Percentiles rank a stretch among this genome's conserved stretches.
Conservation (phyloP, 2,329 filamentous ascomycete species). For the Nectriaceae sp. region DNA sequence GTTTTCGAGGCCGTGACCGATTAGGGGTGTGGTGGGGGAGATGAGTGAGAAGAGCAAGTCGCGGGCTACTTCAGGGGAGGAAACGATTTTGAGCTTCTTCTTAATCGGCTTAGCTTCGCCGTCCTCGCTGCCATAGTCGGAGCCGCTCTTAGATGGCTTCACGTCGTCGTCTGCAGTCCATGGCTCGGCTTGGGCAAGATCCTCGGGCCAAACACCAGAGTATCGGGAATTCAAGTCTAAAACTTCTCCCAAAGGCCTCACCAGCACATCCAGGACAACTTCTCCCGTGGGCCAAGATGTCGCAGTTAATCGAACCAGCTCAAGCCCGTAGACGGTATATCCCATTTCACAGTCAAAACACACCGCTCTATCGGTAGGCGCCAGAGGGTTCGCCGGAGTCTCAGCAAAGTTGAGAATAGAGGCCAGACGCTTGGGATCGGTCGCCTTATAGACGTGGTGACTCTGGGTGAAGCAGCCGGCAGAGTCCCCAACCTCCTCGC, state of each 20-base stretch:
- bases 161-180: constrained; percentile 41
- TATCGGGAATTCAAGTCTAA: constrained; percentile 91
- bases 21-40: constrained; percentile 75
- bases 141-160: constrained; percentile 26
- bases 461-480: constrained; percentile 70
- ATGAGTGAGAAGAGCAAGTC: constrained; percentile 76
- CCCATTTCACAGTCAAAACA: constrained; percentile 98
- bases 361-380: constrained; percentile 61
- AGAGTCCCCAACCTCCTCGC: constrained; percentile 70
- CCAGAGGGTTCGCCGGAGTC: constrained; percentile 68
- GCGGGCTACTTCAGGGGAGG: constrained; percentile 74
- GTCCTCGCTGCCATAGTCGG: constrained; percentile 28
- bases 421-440: constrained; percentile 74
- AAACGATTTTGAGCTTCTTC: constrained; percentile 67
- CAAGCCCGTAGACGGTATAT: constrained; percentile 85
- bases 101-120: constrained; percentile 30
- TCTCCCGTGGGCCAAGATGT: constrained; percentile 82
- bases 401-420: constrained; percentile 75
- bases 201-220: constrained; percentile 80
- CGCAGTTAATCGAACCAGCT: constrained; percentile 87
- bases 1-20: constrained; percentile 94
- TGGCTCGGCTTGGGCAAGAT: constrained; percentile 68
- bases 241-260: constrained; percentile 79
- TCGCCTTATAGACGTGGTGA: constrained; percentile 87
- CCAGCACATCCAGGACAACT: constrained; percentile 78